Conservation (phyloP, 768 basidiomycete species). For the Gyrodon lividus region DNA sequence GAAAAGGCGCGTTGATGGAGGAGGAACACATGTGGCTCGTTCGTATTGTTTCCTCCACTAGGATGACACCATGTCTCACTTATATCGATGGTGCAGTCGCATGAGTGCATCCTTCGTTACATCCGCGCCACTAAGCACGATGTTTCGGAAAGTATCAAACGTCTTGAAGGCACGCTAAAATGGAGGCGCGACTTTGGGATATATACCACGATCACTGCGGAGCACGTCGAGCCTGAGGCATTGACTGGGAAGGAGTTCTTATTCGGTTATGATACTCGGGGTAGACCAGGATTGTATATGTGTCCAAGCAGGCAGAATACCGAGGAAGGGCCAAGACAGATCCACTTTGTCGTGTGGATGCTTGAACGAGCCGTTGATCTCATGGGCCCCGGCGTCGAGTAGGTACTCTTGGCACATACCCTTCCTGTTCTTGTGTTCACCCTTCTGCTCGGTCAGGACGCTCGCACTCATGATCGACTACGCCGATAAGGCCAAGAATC, state of each 20-base stretch:
- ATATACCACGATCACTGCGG: slow-evolving; percentile 57
- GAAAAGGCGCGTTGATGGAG: slow-evolving; percentile 50
- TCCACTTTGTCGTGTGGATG: slow-evolving; percentile 74
- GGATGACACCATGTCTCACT: neutral
- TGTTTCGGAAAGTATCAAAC: slow-evolving; percentile 50
- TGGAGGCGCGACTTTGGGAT: slow-evolving; percentile 83
- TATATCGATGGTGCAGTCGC: slow-evolving; percentile 36
- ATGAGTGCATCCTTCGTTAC: slow-evolving; percentile 76
- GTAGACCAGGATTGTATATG: slow-evolving; percentile 72
- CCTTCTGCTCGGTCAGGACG: slow-evolving; percentile 41
- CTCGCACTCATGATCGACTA: slow-evolving; percentile 76
- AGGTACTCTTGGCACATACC: slow-evolving; percentile 33
- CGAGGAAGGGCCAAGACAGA: slow-evolving; percentile 60
- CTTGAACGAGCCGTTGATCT: slow-evolving; percentile 75
- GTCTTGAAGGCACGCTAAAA: slow-evolving; percentile 68
- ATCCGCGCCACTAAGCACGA: slow-evolving; percentile 80
- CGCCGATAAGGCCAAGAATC: slow-evolving; percentile 65
- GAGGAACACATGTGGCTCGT: slow-evolving; percentile 79
- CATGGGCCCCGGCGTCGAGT: slow-evolving; percentile 84
- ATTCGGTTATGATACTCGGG: slow-evolving; percentile 69
- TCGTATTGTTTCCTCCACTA: slow-evolving; percentile 23
- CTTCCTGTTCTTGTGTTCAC: neutral
- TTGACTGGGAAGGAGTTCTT: slow-evolving; percentile 80
- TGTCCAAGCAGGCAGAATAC: slow-evolving; percentile 76
- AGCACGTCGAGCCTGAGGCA: slow-evolving; percentile 72